Evolutionary conservation across 139 green algal genomes (phyloP), one percentile per base, ranked within the genome.

Genomic region (Closterium sp.): DNA sequence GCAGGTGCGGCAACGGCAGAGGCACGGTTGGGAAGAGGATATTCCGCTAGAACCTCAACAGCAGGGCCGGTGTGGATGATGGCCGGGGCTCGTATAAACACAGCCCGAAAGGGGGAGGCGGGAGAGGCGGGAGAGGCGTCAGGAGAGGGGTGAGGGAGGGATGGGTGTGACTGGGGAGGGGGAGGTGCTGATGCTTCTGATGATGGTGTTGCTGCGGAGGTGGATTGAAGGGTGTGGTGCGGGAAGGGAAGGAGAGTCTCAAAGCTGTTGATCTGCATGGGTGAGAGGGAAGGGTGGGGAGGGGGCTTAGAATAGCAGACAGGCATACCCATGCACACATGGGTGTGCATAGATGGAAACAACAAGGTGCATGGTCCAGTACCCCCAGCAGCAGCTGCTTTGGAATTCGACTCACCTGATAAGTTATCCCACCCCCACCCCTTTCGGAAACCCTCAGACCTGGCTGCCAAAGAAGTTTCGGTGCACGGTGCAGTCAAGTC

Each of bases 401-500:
- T 42, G 6, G 34, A 42, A 9, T 3, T 42, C 34, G 9, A 42
- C 34, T 42, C 34, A 42, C n/a, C n/a, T n/a, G n/a, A n/a, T n/a
- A n/a, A n/a, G n/a, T n/a, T n/a, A n/a, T n/a, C n/a, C n/a, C n/a
- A n/a, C n/a, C n/a, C n/a, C n/a, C n/a, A n/a, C n/a, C n/a, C n/a
- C n/a, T n/a, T n/a, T n/a, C n/a, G n/a, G n/a, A n/a, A n/a, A n/a
- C n/a, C n/a, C n/a, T n/a, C n/a, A 13, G 32, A 97, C 96, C 96
- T 99, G 97, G 0, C 97, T 96, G 1, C 98, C 98, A 90, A 99
- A 99, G 95, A 99, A 99, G 95, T 99, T 99, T 34, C 98, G 34
- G 38, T 50, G 38, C 38, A 13, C 38, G 38, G 38, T 50, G 38
- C 38, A 97, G 95, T 99, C 96, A 79, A 42, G 34, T 42, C 38